phyloP scores from a whole-genome alignment of 108 stramenopile genomes.

The Pseudonitzschia delicatissima region DNA sequence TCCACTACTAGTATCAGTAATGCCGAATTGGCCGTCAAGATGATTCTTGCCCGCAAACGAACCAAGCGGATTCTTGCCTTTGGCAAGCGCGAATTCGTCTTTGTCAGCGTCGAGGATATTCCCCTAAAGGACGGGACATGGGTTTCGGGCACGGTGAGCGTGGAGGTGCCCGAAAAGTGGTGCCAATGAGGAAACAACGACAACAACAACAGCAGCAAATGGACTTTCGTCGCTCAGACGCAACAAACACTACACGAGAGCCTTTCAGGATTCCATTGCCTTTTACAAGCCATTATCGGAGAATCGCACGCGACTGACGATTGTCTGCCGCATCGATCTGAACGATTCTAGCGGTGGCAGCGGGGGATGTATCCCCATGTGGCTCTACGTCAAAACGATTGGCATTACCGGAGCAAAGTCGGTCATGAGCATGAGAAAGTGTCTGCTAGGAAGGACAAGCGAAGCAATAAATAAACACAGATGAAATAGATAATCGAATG shows the following conservation, averaged over 20 bases:
- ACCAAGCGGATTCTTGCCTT: slow-evolving; percentile 54
- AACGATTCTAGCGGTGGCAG: slow-evolving; percentile 49
- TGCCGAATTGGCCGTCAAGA: slow-evolving; percentile 32
- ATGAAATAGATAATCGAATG: too few species aligned
- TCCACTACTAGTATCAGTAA: not conserved
- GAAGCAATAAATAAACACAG: too few species aligned
- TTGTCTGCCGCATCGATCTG: slow-evolving; percentile 67
- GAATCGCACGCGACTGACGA: slow-evolving; percentile 40
- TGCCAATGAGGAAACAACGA: not conserved
- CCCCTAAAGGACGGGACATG: slow-evolving; percentile 46
- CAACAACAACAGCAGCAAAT: not conserved
- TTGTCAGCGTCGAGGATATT: slow-evolving; percentile 52
- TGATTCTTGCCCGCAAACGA: slow-evolving; percentile 59
- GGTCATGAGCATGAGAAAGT: slow-evolving; percentile 50
- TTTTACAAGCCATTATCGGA: slow-evolving; percentile 48
- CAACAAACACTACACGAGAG: not conserved
- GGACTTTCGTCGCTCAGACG: not conserved
- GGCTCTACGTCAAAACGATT: slow-evolving; percentile 68
- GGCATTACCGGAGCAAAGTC: slow-evolving; percentile 49
- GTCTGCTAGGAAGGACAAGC: slow-evolving; percentile 33
- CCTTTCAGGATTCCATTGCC: slow-evolving; percentile 71
- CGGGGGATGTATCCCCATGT: slow-evolving; percentile 69
- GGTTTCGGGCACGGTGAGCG: slow-evolving; percentile 63
- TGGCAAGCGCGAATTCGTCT: slow-evolving; percentile 69
- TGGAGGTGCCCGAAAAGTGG: slow-evolving; percentile 16